Evolutionary conservation across 805 yeast genomes (phyloP).

Genomic region (Yamadazyma laniorum): DNA sequence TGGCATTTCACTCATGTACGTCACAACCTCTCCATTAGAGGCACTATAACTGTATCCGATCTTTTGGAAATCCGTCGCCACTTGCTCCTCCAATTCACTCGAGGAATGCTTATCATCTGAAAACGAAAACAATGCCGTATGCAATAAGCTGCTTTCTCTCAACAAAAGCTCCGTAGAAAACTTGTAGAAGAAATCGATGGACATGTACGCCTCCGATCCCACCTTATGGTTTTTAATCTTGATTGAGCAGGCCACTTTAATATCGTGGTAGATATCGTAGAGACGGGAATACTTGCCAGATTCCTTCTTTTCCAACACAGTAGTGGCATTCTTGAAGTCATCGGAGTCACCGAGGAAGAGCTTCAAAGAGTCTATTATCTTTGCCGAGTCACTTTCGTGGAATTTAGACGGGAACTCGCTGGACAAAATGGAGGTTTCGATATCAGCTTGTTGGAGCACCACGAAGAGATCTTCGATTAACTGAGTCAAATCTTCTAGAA

Average conservation of each 20-base stretch:
- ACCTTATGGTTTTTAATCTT: constrained; percentile 46
- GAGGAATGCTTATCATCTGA: constrained; percentile 10
- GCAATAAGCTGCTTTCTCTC: constrained; percentile 55
- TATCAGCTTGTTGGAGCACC: constrained; percentile 28
- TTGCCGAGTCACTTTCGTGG: constrained; percentile 43
- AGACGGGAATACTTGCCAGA: constrained; percentile 44
- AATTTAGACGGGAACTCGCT: constrained; percentile 44
- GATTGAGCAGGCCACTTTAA: constrained; percentile 54
- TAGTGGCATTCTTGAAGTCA: constrained; percentile 26
- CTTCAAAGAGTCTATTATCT: constrained; percentile 43
- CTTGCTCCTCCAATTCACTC: constrained; percentile 35
- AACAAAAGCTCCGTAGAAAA: constrained; percentile 60
- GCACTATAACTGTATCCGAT: constrained; percentile 52
- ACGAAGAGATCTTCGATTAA: constrained; percentile 16
- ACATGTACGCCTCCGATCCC: constrained; percentile 48
- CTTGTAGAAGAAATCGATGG: constrained; percentile 62
- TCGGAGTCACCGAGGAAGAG: constrained; percentile 32
- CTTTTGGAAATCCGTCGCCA: constrained; percentile 58
- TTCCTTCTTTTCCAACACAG: constrained; percentile 42
- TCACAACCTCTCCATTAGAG: constrained; percentile 60
- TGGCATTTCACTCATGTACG: constrained; percentile 31
- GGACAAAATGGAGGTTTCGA: constrained; percentile 18
- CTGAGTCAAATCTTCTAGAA: not conserved
- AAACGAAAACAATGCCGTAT: constrained; percentile 20
- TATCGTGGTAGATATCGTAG: constrained; percentile 64